Evolutionary conservation across 179 eudicot species (phyloP).

Genomic region (Amaranthus tricolor): DNA sequence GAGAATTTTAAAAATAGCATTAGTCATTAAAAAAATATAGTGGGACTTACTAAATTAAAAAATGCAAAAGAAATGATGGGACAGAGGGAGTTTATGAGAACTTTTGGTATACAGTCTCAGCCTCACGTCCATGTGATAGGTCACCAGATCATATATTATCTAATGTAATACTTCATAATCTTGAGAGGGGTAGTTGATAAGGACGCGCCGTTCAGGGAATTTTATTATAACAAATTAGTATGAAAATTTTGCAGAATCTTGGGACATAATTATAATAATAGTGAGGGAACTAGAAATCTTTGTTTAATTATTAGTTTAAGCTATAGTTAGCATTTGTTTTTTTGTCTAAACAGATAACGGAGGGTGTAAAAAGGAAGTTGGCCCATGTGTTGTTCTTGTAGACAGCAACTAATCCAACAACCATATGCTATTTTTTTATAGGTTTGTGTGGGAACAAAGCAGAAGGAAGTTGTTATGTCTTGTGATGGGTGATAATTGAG

Average conservation of each 20-base stretch:
- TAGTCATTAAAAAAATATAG: too few relatives aligned
- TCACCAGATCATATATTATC: background rate
- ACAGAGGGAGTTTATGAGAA: too few relatives aligned
- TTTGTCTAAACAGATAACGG: slow-evolving; percentile 23
- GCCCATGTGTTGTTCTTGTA: slow-evolving; percentile 37
- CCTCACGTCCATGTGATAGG: too few relatives aligned
- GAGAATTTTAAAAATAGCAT: too few relatives aligned
- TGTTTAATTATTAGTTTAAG: slow-evolving; percentile 18
- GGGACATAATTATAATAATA: slow-evolving; percentile 19
- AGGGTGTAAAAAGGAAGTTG: slow-evolving; percentile 27
- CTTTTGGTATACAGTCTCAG: too few relatives aligned
- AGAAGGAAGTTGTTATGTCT: background rate
- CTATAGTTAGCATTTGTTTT: slow-evolving; percentile 26
- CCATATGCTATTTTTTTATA: slow-evolving; percentile 10
- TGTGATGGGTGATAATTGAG: slow-evolving; percentile 21
- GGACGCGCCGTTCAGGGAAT: slow-evolving; percentile 30
- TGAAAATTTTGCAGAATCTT: slow-evolving; percentile 16
- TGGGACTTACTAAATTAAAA: too few relatives aligned
- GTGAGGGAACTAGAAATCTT: slow-evolving; percentile 20
- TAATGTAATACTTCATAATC: too few relatives aligned
- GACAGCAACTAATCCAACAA: slow-evolving; percentile 20
- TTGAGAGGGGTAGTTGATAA: background rate
- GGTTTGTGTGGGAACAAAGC: slow-evolving; percentile 8
- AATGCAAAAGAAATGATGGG: too few relatives aligned
- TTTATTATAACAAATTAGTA: background rate